Evolutionary conservation across 345 rosid genomes (phyloP).

Genomic region (Brassica carinata): DNA sequence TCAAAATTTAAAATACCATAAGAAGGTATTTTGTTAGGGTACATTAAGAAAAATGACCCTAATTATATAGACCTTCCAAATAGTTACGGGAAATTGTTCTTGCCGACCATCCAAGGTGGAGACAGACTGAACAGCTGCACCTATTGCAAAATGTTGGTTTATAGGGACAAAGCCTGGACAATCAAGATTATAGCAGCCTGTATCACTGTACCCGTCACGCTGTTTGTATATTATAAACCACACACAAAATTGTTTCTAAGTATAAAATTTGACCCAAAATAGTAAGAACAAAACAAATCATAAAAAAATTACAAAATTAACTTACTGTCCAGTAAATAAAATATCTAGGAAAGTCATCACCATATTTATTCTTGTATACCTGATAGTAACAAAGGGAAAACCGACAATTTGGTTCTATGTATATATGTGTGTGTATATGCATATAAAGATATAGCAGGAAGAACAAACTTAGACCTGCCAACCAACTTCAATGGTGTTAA

Average conservation of each 20-base stretch:
- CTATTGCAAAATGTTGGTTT: neutral
- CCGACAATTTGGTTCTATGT: neutral
- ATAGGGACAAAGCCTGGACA: neutral
- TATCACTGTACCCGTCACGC: neutral
- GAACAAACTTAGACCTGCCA: neutral
- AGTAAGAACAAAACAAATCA: neutral
- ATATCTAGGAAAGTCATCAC: neutral
- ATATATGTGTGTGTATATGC: neutral
- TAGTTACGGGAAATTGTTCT: neutral
- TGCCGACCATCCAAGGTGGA: neutral
- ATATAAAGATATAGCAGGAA: neutral
- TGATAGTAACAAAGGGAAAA: neutral
- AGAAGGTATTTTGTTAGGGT: neutral
- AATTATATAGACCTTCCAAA: slow-evolving; percentile 1
- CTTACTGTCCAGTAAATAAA: neutral
- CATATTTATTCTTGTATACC: neutral
- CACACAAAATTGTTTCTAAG: neutral
- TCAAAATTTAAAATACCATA: neutral
- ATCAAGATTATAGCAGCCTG: neutral
- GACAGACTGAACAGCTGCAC: neutral
- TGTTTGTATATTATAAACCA: neutral
- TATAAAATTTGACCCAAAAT: neutral
- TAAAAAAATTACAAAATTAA: neutral
- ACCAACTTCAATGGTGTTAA: neutral
- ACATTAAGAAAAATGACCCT: neutral